Evolutionary conservation across 176 grass and related monocot genomes (phyloP).

Genomic region (Chloris gayana): DNA sequence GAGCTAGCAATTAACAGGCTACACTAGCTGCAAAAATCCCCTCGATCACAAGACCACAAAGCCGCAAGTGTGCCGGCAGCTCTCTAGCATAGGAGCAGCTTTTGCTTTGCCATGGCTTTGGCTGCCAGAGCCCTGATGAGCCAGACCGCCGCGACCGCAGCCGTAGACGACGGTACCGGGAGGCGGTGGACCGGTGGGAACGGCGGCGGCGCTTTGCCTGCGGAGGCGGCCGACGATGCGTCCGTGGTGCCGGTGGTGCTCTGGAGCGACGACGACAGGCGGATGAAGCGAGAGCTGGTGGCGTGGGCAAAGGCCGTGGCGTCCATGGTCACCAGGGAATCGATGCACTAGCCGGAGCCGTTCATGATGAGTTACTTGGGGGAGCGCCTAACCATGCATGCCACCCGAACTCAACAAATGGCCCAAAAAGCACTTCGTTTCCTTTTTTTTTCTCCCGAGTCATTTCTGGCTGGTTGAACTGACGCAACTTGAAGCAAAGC

Average conservation of each 20-base stretch:
- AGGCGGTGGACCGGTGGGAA: background rate
- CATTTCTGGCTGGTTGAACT: too few species aligned
- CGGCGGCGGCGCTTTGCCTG: background rate
- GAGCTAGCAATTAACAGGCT: too few species aligned
- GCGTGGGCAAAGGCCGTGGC: constrained; percentile 80
- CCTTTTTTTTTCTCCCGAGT: too few species aligned
- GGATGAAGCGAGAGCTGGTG: constrained; percentile 64
- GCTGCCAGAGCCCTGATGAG: constrained; percentile 17
- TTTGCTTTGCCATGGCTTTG: constrained; percentile 24
- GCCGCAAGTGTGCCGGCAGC: background rate
- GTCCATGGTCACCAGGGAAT: constrained; percentile 55
- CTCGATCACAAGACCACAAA: too few species aligned
- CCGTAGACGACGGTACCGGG: background rate
- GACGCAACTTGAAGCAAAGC: too few species aligned
- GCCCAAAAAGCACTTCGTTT: too few species aligned
- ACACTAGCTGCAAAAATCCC: too few species aligned
- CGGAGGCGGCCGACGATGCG: background rate
- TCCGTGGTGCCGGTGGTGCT: constrained; percentile 24
- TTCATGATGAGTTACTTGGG: background rate
- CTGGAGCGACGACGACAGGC: constrained; percentile 55
- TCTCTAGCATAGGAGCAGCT: background rate
- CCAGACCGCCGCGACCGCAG: background rate
- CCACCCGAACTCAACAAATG: too few species aligned
- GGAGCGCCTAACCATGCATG: too few species aligned
- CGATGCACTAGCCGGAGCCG: constrained; percentile 9